Evolutionary conservation across 345 rosid species (phyloP), one percentile per base, ranked within the genome.

Genomic region (Anacardium occidentale): DNA sequence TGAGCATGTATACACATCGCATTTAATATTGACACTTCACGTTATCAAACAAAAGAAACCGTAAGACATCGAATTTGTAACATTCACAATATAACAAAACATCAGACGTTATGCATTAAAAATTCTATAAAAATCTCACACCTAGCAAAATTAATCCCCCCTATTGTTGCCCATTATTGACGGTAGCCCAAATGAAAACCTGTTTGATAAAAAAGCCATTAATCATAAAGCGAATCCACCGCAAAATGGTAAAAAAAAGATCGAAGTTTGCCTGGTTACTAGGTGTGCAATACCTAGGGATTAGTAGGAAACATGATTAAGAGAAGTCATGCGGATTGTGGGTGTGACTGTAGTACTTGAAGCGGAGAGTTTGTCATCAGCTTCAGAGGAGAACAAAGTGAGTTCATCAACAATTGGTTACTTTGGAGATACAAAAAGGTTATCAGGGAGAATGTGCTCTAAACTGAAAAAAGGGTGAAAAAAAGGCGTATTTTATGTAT

Each of bases 371-470:
- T 69, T 79, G 64, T 78, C 78, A 34, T 78, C 76, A 37, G 71
- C 61, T 56, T 77, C 87, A 47, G 76, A 53, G 70, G 76, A 77
- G 64, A 83, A 87, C 64, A 71, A 69, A 2, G 89, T 74, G 24
- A 73, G 74, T 54, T 75, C 71, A 22, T 83, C 80, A 26, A 79
- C 51, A 14, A 72, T 59, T 56, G 81, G 80, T 64, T 89, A 87
- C 74, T 80, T 76, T 3, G 91, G 91, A 47, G 94, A 89, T 12
- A 89, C 83, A 68, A 89, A 89, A 70, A 84, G 90, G 70, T 78
- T 87, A 59, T 89, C 94, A 10, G 92, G 94, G 70, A 89, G 90
- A 67, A 80, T 82, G 75, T 85, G 92, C 80, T 87, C 91, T 32
- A 87, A 78, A 75, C 88, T 87, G 88, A n/a, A 26, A 25, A 67